Conservation (phyloP, 108 stramenopile genomes). For the Nitzschia palea region DNA sequence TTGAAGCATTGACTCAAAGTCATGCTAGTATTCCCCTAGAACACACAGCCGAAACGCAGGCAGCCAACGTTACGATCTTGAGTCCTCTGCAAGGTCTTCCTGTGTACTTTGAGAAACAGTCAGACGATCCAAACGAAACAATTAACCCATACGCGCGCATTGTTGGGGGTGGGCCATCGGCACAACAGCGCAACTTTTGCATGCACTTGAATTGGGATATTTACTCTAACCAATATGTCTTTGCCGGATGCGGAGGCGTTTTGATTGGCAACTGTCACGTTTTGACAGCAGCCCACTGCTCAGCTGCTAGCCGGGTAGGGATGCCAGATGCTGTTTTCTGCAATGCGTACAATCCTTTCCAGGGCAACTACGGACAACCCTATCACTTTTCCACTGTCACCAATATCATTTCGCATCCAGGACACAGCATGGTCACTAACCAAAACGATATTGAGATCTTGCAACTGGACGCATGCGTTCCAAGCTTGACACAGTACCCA, state of each 20-base stretch:
- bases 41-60: not conserved
- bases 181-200: slow-evolving; percentile 17
- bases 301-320: slow-evolving; percentile 11
- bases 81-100: not conserved
- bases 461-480: slow-evolving; percentile 20
- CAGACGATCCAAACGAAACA: not conserved
- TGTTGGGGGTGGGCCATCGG: slow-evolving; percentile 4
- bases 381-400: slow-evolving; percentile 19
- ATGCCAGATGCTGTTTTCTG: slow-evolving; percentile 22
- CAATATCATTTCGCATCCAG: slow-evolving; percentile 11
- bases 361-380: slow-evolving; percentile 13
- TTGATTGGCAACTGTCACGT: slow-evolving; percentile 47
- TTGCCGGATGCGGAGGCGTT: slow-evolving; percentile 41
- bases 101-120: slow-evolving; percentile 11
- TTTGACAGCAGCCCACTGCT: slow-evolving; percentile 50
- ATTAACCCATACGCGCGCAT: not conserved
- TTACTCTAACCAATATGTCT: slow-evolving; percentile 1
- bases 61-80: not conserved
- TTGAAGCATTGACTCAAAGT: not conserved
- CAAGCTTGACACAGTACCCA: not conserved
- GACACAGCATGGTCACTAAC: slow-evolving; percentile 13
- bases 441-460: slow-evolving; percentile 36
- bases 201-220: slow-evolving; percentile 20
- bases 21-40: not conserved
- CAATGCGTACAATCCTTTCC: slow-evolving; percentile 32